A percentile compares a stretch with the other conserved stretches of the same genome.
phyloP scores from a whole-genome alignment of 106 monocot species.

The Allium sativum region DNA sequence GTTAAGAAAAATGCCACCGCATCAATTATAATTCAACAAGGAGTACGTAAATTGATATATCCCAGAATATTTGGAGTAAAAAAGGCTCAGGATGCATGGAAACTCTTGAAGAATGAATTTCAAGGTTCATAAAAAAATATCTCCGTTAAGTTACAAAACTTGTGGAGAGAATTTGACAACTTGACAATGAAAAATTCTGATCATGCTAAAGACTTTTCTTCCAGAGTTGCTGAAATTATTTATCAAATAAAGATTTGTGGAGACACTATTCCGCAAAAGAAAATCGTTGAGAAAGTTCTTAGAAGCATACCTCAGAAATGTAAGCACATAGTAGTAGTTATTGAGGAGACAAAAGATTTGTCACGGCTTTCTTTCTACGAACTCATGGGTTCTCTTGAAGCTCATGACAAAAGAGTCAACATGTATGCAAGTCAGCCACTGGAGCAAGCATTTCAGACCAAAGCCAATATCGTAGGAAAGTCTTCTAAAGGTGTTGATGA shows the following conservation, averaged over 20 bases:
- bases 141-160: slow-evolving; percentile 1
- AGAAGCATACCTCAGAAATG: background rate
- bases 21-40: too few relatives aligned
- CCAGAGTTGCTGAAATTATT: background rate
- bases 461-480: background rate
- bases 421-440: background rate
- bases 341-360: background rate
- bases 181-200: background rate
- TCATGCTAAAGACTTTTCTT: background rate
- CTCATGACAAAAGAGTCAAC: background rate
- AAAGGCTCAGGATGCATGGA: too few relatives aligned
- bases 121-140: background rate
- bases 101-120: background rate
- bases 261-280: background rate
- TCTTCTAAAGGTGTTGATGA: too few relatives aligned
- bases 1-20: too few relatives aligned
- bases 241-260: background rate
- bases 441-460: background rate
- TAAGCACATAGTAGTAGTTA: background rate
- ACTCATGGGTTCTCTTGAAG: background rate
- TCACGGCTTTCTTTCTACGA: background rate
- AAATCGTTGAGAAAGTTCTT: slow-evolving; percentile 1
- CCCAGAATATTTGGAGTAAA: too few relatives aligned
- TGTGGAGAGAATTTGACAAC: slow-evolving; percentile 7
- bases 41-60: too few relatives aligned